phyloP scores from a whole-genome alignment of 139 green algal species.

The Volvox reticuliferus region DNA sequence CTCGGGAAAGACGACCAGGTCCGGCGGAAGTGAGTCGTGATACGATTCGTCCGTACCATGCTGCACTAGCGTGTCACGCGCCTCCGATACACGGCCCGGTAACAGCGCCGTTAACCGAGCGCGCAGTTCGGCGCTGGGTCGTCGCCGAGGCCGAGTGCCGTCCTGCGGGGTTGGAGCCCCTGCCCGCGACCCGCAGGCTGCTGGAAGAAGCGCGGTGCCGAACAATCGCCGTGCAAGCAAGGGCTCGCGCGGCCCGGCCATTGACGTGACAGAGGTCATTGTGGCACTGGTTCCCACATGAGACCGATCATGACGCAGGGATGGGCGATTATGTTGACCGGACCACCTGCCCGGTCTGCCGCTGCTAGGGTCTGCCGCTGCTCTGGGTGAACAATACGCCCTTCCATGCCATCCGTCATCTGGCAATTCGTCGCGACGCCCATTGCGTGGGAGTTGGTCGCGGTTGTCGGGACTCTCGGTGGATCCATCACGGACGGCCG shows the following conservation, averaged over 20 bases:
- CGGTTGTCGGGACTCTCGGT: neutral
- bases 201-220: neutral
- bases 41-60: conserved; percentile 70
- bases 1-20: conserved; percentile 51
- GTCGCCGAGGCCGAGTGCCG: neutral
- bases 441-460: neutral
- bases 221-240: neutral
- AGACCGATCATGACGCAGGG: neutral
- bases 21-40: conserved; percentile 49
- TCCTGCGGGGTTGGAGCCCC: neutral
- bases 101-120: neutral
- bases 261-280: neutral
- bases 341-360: no score
- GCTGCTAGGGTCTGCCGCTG: neutral
- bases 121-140: neutral
- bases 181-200: neutral
- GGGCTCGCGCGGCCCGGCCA: no score
- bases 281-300: no score
- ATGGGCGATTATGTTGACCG: neutral
- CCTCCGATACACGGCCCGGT: conserved; percentile 13
- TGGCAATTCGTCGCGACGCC: neutral
- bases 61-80: conserved; percentile 50
- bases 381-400: neutral
- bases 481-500: neutral
- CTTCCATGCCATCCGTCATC: neutral